Evolutionary conservation across 768 basidiomycete species (phyloP), one percentile per base, ranked within the genome.

Genomic region (Clitopilus hobsonii): DNA sequence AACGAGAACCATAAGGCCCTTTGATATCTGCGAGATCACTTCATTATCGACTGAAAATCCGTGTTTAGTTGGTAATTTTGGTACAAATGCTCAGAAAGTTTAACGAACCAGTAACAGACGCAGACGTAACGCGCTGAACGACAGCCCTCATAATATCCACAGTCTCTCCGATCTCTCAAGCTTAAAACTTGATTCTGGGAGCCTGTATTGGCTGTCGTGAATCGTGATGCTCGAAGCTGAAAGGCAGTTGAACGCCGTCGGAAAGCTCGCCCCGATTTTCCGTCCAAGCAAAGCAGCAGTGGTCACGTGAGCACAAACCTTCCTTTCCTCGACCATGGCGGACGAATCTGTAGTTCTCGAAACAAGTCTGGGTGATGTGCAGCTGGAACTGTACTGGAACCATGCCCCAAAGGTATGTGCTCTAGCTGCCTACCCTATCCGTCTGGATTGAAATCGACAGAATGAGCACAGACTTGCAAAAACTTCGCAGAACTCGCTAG

Each of bases 401-500:
- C 94, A 97, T 69, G 91, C 94, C 1, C 95, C 94, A 25, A 69
- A 70, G 62, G 77, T 67, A 81, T 77, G 71, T 80, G 80, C 55
- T 54, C n/a, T n/a, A 71, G 61, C 45, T 22, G 14, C 22, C 30
- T 7, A 55, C 3, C 36, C 10, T 28, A 25, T 49, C 56, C 54
- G 55, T 60, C 51, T 41, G 51, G 38, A 51, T 62, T 62, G 54
- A 62, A 58, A 48, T 55, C 58, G 56, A 60, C 48, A 54, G 18
- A 56, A 53, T 55, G 56, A 59, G 55, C 32, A 56, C 14, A 97
- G 91, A 95, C 95, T 11, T 97, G 94, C 75, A 85, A 89, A 69
- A 99, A 98, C 77, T 98, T 98, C 70, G 81, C 85, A 57, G 92
- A 94, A 62, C 84, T 98, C 25, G 81, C 89, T n/a, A 89, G 84